Percentiles rank a stretch among this genome's conserved stretches.
phyloP scores from a whole-genome alignment of 257 asterid genomes.

The Capsicum chinense region DNA sequence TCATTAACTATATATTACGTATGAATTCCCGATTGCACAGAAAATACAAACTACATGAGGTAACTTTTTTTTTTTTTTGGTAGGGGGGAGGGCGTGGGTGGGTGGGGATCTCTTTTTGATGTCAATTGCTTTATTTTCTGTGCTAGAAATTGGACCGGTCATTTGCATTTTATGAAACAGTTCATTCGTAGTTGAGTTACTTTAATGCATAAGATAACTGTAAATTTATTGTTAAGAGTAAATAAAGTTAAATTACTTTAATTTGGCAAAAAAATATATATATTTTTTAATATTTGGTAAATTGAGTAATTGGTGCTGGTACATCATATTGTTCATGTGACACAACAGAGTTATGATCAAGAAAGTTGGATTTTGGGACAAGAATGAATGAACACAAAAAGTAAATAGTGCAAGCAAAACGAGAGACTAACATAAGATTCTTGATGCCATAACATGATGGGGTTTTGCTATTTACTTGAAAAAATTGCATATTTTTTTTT shows the following conservation, averaged over 20 bases:
- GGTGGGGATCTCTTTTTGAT: too few species aligned
- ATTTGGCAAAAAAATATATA: background rate
- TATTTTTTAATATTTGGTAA: too few species aligned
- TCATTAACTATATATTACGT: too few species aligned
- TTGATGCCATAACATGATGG: conserved; percentile 33
- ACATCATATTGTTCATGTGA: conserved; percentile 15
- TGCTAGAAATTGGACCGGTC: background rate
- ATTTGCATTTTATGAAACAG: background rate
- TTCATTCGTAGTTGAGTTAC: background rate
- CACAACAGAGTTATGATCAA: conserved; percentile 32
- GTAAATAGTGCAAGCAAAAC: conserved; percentile 39
- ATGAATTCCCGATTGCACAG: too few species aligned
- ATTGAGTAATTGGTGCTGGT: conserved; percentile 29
- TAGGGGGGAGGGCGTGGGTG: too few species aligned
- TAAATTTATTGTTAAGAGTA: too few species aligned
- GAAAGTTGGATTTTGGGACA: conserved; percentile 32
- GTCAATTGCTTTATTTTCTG: too few species aligned
- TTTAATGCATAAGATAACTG: background rate
- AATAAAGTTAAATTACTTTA: background rate
- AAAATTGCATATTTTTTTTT: conserved; percentile 44
- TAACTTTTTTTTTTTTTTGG: too few species aligned
- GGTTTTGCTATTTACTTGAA: conserved; percentile 31
- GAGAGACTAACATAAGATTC: conserved; percentile 39
- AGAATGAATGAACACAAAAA: conserved; percentile 41
- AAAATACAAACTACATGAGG: too few species aligned